Conservation (phyloP, 176 grass and related monocot genomes). For the Raddia distichophylla region DNA sequence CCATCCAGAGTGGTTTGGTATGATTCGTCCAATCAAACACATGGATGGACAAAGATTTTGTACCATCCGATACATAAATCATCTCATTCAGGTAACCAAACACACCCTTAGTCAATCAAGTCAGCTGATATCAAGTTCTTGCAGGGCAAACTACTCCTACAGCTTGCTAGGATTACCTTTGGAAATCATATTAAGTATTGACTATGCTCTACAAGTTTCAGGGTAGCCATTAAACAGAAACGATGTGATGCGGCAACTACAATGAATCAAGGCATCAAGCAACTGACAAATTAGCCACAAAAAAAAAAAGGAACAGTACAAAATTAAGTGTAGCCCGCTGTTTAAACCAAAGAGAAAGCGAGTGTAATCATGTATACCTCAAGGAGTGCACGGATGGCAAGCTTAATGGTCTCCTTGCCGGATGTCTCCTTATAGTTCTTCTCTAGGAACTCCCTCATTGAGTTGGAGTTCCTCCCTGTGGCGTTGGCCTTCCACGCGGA, state of each 20-base stretch:
- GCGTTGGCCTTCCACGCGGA: constrained; percentile 98
- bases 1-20: too few species aligned
- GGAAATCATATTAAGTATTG: not conserved
- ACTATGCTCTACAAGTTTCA: not conserved
- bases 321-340: not conserved
- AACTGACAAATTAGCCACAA: not conserved
- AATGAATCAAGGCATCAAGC: not conserved
- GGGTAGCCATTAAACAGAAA: not conserved
- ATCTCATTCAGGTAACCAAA: too few species aligned
- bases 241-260: not conserved
- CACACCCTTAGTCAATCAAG: not conserved
- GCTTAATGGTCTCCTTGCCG: constrained; percentile 92
- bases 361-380: constrained; percentile 52
- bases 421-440: constrained; percentile 99
- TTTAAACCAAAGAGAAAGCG: not conserved
- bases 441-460: constrained; percentile 94
- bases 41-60: too few species aligned
- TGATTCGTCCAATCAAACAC: too few species aligned
- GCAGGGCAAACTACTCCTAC: not conserved
- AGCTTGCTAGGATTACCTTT: not conserved
- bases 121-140: not conserved
- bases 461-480: constrained; percentile 93
- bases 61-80: too few species aligned
- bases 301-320: not conserved
- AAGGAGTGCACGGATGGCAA: constrained; percentile 77